Evolutionary conservation across 441 rosid species (phyloP), one percentile per base, ranked within the genome.

Genomic region (Cnidoscolus chayamansa): DNA sequence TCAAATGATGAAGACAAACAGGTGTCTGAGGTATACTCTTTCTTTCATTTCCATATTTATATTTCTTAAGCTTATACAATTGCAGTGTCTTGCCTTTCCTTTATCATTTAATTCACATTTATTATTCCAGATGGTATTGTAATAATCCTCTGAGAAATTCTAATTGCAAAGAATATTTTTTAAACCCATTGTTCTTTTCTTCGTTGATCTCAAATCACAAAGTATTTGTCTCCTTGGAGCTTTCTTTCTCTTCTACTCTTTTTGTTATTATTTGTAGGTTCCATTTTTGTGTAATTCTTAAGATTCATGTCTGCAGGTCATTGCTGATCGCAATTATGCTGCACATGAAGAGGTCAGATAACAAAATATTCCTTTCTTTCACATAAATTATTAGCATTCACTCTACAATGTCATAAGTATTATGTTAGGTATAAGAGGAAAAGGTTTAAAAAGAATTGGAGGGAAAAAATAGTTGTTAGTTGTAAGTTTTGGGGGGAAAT

Each of bases 261-360:
- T 48, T 13, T 37, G 4, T 17, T 53, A 19, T 62, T 71, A 47
- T 50, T 67, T 16, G 25, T 35, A 31, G 50, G 53, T 25, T 59
- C 31, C 7, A 35, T 62, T 20, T 62, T 35, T 48, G 17, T 62
- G 8, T 35, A 15, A 53, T 71, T 55, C 53, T 69, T 35, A 47
- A 65, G 67, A 72, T 76, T 80, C 55, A 68, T 67, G 56, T 69
- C 68, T 77, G 81, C 87, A 93, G 98, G 93, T 89, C 67, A 76
- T 78, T 80, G 87, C 97, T 62, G 96, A 90, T 80, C 84, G 86
- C 66, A 62, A 86, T 81, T 94, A 83, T 83, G 79, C 86, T 79
- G 86, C 91, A 63, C 85, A 88, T 61, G 93, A 91, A 57, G 93
- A 94, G 97, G 97, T 94, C 49, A 63, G 83, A 77, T 25, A 70